Base-by-base conservation (phyloP, 176 grass and related monocot genomes). In the Rhynchospora tenuis region DNA sequence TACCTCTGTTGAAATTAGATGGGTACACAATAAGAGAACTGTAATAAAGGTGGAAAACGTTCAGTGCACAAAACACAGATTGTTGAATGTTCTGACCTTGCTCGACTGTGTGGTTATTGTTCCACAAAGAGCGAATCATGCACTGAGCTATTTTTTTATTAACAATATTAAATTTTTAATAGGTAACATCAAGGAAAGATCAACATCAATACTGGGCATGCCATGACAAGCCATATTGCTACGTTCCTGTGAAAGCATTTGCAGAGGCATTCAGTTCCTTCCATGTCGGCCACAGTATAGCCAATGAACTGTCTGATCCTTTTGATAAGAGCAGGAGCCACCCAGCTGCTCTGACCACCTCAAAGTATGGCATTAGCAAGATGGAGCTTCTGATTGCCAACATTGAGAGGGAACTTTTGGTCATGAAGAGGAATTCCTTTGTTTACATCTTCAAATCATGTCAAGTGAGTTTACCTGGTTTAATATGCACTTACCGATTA, bases 151-250 rank as follows among this genome's bases (percentile, higher is more conserved):
- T n/a, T 61, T 28, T 87, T 1, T 59, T 78, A 59, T 28, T 9
- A 33, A 33, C 1, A 33, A 27, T n/a, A n/a, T n/a, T n/a, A n/a
- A n/a, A n/a, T n/a, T 83, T 79, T 88, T 31, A 87, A 89, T 78
- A 98, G 95, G 95, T 98, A 24, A 94, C 92, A 23, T 98, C 95
- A 38, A 92, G 78, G 86, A 98, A 98, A 88, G 95, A 98, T 84
- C 95, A 98, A 61, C 87, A 83, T 22, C 95, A 98, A 71, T 98
- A 94, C 17, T 98, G 95, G 95, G 84, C 43, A 60, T 80, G 78
- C 24, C 33, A 81, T 64, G 86, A 93, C 38, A 87, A 69, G 66
- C 87, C 81, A 86, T 94, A 94, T 27, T 59, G 73, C 48, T 94
- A 93, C 52, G 87, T 94, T 19, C 87, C 95, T 17, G 92, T 94